Base-by-base conservation (phyloP, 208 protist genomes). In the Acanthamoeba sp. region DNA sequence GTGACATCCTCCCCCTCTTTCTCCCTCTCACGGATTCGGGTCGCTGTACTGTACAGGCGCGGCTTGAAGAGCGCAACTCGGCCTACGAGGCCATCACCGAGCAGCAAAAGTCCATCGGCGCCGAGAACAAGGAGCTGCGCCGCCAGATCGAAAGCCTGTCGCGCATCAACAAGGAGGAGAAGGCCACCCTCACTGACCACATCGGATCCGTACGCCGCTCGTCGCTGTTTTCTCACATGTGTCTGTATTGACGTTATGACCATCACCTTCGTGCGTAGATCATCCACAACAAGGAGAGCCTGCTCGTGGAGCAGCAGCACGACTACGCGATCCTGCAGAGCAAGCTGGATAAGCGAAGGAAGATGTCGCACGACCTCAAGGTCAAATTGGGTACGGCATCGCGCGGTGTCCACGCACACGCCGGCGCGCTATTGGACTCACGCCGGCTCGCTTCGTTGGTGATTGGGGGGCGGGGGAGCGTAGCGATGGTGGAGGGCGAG, bases 241-340 rank as follows among this genome's bases (percentile, higher is more conserved):
- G 10, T 42, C 4, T 45, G 24, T 38, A 3, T 80, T 16, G n/a
- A 12, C 27, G n/a, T n/a, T n/a, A 14, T 50, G 45, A 50, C 45
- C 45, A 50, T 4, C 45, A 50, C 12, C 45, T 50, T n/a, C 7
- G 76, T 9, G 38, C 5, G 6, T 45, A 85, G 76, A 59, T 91
- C 84, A 91, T 91, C 27, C 84, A 91, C 55, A 91, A 71, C 84
- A 91, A 91, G 84, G 84, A 91, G 38, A 71, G 84, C 84, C 29
- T 73, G 32, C 32, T 91, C 27, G 57, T 71, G 10, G 84, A 91
- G 57, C 84, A 91, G 84, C 50, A 91, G 38, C 84, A 91, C 59
- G 84, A 64, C 38, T 91, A 64, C 18, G 55, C 59, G 20, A 32
- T 71, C n/a, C 59, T 91, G 24, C 84, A 91, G 55, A 42, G 55